phyloP scores from a whole-genome alignment of 208 protist genomes.

The Leishmania martiniquensis region DNA sequence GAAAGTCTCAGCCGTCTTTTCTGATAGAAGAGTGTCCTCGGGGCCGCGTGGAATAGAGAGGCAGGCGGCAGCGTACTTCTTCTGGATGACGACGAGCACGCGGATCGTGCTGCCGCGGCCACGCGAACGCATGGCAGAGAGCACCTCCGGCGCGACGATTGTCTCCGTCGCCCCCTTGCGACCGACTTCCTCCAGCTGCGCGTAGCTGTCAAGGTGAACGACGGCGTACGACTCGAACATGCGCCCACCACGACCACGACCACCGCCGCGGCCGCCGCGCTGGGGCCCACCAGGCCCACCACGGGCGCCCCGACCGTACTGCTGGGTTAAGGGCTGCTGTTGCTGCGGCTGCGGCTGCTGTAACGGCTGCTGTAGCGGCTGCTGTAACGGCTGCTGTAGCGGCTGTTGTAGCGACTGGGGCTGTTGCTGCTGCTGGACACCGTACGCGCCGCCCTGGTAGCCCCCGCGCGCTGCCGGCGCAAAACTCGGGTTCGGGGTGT shows the following conservation, averaged over 20 bases:
- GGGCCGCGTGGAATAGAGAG: conserved; percentile 58
- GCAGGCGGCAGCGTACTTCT: conserved; percentile 62
- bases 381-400: conserved; percentile 11
- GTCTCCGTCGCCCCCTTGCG: conserved; percentile 55
- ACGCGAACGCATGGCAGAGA: conserved; percentile 40
- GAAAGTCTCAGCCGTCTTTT: conserved; percentile 57
- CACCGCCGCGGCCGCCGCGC: conserved; percentile 29
- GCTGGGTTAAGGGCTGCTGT: conserved; percentile 14
- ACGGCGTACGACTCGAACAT: conserved; percentile 45
- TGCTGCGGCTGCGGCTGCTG: conserved; percentile 12
- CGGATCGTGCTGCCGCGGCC: conserved; percentile 39
- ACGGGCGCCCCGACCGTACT: conserved; percentile 28
- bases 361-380: background rate
- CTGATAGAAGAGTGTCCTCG: conserved; percentile 74
- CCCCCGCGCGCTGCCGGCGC: conserved; percentile 13
- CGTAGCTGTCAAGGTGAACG: conserved; percentile 77
- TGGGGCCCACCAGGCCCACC: conserved; percentile 20
- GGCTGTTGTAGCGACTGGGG: conserved; percentile 5
- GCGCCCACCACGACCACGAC: conserved; percentile 24
- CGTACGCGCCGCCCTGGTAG: conserved; percentile 28
- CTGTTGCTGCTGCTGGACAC: conserved; percentile 1
- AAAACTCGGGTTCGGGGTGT: conserved; percentile 11
- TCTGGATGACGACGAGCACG: conserved; percentile 64
- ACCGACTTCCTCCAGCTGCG: conserved; percentile 65
- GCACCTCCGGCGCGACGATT: conserved; percentile 37